Evolutionary conservation across 2,329 filamentous ascomycete species (phyloP), one percentile per base, ranked within the genome.

Genomic region (Westerdykella sp.): DNA sequence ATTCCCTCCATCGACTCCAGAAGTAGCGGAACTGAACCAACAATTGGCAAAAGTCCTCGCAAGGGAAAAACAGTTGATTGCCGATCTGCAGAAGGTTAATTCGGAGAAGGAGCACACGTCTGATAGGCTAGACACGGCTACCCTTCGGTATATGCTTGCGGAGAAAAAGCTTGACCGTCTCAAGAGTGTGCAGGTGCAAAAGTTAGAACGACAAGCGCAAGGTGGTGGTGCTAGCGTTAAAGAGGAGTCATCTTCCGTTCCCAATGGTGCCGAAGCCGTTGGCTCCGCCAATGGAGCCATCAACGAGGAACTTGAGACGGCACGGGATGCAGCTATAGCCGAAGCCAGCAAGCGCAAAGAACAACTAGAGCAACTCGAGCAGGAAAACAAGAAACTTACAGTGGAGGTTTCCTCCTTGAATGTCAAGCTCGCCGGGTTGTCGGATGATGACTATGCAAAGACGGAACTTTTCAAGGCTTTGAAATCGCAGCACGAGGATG

Each of bases 401-500:
- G 83, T 90, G 49, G 87, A 96, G 58, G 80, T 96, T 35, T 89
- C 87, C 14, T 77, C 81, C 5, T 71, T 91, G 28, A 89, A 74
- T 48, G 68, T 77, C 13, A 79, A 78, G 63, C 74, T 86, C 38
- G 82, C 87, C 12, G 83, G 79, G 43, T 73, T 90, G 36, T 85
- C 86, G 0, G 93, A 98, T 57, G 93, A 98, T 49, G 93, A 98
- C 56, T 97, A 94, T 62, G 83, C 89, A 34, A 83, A 88, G 44
- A 95, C 89, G 4, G 89, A 96, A 56, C 77, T 95, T 3, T 98
- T 95, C 76, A 97, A 95, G 69, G 81, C 86, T 49, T 78, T 96
- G 60, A 94, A 90, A 69, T 79, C 78, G 18, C 88, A 96, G 57
- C 87, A 94, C 56, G 93, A 97, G 59, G 91, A 97, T 55, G 79